Base-by-base conservation (phyloP, 371 early-diverging fungal species). In the Mucor piriformis region DNA sequence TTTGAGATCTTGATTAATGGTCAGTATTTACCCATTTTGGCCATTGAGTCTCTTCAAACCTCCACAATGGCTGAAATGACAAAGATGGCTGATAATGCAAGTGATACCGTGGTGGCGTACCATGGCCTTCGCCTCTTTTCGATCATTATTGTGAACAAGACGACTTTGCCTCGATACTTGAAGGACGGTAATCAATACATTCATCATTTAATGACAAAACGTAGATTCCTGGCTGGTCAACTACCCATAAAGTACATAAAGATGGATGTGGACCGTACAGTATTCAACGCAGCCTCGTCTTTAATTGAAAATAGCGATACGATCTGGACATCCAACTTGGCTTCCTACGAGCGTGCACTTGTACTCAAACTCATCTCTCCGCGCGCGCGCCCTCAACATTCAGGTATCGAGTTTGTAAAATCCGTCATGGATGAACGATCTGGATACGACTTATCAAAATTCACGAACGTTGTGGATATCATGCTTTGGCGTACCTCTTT, bases 1-100 rank as follows among this genome's bases (percentile, higher is more conserved):
- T 90, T 93, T 50, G 88, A 90, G 24, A 69, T 89, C 37, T 67
- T 69, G 25, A 70, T 87, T 32, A 88, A 89, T 57, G 84, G 83
- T 21, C 86, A 88, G 56, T 81, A 83, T 59, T 69, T 93, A 18
- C 90, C 92, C 2, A 83, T 92, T 13, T 69, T 93, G 33, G 77
- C 85, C 0, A 76, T 84, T 21, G 94, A 94, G 72, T 77, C 89
- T 5, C 51, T 33, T 5, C 12, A 38, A 7, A 58, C 69, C 1
- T 72, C 82, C 13, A 64, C 72, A 6, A n/a, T n/a, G n/a, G 64
- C 74, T 1, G 86, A 88, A 16, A 46, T 87, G 20, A 61, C 68
- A n/a, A 69, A 68, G 16, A 33, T 88, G 13, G 81, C 83, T 0
- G 73, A 79, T 15, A 73, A 83, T 40, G 76, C 88, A 0, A 75